A percentile compares a stretch with the other conserved stretches of the same genome.
Conservation (phyloP, 2,329 filamentous ascomycete genomes). For the Zalaria sp. region DNA sequence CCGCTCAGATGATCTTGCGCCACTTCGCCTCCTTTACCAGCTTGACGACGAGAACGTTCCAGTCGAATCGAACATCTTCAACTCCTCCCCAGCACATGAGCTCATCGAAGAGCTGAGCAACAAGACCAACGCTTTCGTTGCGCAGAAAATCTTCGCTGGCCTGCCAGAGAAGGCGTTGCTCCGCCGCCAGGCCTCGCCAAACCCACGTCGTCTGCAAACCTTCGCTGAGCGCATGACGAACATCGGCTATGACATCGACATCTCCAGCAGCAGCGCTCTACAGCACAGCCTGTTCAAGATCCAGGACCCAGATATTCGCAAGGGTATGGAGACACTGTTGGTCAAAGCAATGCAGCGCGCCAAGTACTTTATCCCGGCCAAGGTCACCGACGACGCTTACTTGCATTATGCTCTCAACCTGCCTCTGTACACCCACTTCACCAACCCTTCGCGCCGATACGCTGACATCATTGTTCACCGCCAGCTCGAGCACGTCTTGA, state of each 20-base stretch:
- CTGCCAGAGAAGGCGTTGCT: slow-evolving; percentile 88
- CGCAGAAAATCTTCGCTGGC: slow-evolving; percentile 63
- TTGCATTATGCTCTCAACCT: slow-evolving; percentile 87
- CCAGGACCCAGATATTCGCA: slow-evolving; percentile 74
- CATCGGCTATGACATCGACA: slow-evolving; percentile 80
- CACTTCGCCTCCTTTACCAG: slow-evolving; percentile 80
- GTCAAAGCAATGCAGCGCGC: slow-evolving; percentile 93
- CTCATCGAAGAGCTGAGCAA: slow-evolving; percentile 90
- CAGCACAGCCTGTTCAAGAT: slow-evolving; percentile 94
- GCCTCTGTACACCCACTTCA: slow-evolving; percentile 94
- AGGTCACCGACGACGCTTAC: slow-evolving; percentile 61
- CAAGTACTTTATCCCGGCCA: slow-evolving; percentile 83
- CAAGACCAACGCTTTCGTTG: slow-evolving; percentile 82
- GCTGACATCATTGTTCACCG: slow-evolving; percentile 91
- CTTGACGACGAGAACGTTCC: slow-evolving; percentile 97
- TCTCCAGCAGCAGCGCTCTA: slow-evolving; percentile 73
- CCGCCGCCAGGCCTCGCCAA: slow-evolving; percentile 73
- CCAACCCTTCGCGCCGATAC: slow-evolving; percentile 85
- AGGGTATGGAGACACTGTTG: slow-evolving; percentile 93
- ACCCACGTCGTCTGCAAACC: slow-evolving; percentile 73
- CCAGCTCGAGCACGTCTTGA: slow-evolving; percentile 71
- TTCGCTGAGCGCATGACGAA: slow-evolving; percentile 89
- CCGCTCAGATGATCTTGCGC: slow-evolving; percentile 63
- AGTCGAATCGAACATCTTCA: slow-evolving; percentile 90
- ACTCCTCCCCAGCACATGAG: slow-evolving; percentile 78